Conservation (phyloP, 345 rosid genomes). For the Kernera saxatilis region DNA sequence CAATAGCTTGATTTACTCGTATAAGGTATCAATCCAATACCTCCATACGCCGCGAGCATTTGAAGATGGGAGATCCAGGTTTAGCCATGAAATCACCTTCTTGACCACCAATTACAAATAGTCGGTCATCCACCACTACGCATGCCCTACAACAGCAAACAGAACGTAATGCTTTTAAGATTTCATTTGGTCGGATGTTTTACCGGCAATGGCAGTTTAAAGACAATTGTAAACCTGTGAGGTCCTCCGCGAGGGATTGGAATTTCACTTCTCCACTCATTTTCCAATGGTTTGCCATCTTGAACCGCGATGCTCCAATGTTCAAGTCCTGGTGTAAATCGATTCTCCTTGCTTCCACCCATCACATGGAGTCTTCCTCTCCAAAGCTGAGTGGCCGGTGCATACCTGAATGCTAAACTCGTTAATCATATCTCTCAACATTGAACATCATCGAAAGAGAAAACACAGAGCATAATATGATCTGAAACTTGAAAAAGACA, state of each 20-base stretch:
- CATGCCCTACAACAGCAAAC: conserved; percentile 53
- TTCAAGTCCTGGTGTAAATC: conserved; percentile 77
- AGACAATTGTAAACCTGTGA: conserved; percentile 53
- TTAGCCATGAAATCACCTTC: conserved; percentile 99
- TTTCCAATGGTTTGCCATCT: conserved; percentile 77
- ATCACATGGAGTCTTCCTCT: conserved; percentile 97
- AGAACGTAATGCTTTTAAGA: background rate
- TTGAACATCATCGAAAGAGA: background rate
- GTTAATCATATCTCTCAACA: background rate
- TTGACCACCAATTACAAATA: conserved; percentile 86
- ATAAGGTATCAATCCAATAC: conserved; percentile 24
- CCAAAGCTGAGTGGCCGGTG: conserved; percentile 98
- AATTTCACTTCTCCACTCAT: conserved; percentile 82
- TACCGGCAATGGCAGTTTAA: background rate
- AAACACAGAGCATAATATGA: background rate
- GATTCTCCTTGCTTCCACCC: conserved; percentile 96
- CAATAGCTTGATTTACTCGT: background rate
- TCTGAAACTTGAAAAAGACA: background rate
- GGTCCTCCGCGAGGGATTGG: conserved; percentile 98
- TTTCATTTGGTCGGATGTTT: background rate
- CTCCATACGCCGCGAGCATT: conserved; percentile 92
- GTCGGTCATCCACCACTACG: conserved; percentile 64
- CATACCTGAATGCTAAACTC: conserved; percentile 55
- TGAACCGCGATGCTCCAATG: conserved; percentile 92
- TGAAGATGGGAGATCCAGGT: conserved; percentile 97